Percentiles rank a stretch among this genome's conserved stretches.
Conservation (phyloP, 2,329 filamentous ascomycete genomes). For the Plenodomus tracheiphilus region DNA sequence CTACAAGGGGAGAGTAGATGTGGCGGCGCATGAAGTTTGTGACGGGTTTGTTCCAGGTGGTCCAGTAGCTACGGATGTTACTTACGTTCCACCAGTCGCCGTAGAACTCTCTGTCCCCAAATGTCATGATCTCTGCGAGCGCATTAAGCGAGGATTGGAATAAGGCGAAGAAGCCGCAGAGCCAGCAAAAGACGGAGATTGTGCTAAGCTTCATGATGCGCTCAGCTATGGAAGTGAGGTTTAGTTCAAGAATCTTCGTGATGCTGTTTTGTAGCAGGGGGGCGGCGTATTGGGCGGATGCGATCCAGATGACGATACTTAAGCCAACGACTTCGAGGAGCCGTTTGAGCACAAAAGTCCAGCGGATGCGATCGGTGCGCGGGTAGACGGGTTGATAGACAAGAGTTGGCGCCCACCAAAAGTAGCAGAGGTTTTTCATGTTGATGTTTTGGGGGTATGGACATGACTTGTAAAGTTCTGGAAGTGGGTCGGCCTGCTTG, state of each 20-base stretch:
- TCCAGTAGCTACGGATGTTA: slow-evolving; percentile 86
- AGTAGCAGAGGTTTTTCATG: slow-evolving; percentile 84
- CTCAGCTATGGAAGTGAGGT: slow-evolving; percentile 81
- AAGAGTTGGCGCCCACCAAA: slow-evolving; percentile 96
- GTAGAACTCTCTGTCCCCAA: slow-evolving; percentile 94
- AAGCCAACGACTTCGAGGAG: slow-evolving; percentile 76
- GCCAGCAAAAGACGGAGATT: slow-evolving; percentile 94
- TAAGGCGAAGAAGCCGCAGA: slow-evolving; percentile 93
- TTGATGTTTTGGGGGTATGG: slow-evolving; percentile 93
- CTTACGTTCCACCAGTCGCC: slow-evolving; percentile 93
- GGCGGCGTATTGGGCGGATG: slow-evolving; percentile 89
- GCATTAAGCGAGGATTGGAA: slow-evolving; percentile 94
- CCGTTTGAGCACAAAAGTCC: slow-evolving; percentile 85
- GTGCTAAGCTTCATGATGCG: slow-evolving; percentile 93
- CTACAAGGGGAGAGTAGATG: slow-evolving; percentile 85
- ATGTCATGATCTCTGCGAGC: slow-evolving; percentile 83
- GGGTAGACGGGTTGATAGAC: slow-evolving; percentile 98
- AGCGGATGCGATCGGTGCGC: slow-evolving; percentile 77
- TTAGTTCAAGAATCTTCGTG: slow-evolving; percentile 79
- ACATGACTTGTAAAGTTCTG: slow-evolving; percentile 78
- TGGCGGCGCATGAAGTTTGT: slow-evolving; percentile 96
- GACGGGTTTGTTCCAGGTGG: slow-evolving; percentile 96
- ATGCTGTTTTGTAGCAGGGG: slow-evolving; percentile 89
- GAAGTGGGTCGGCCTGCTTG: slow-evolving; percentile 69
- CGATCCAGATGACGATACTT: slow-evolving; percentile 91